Evolutionary conservation across 768 basidiomycete species (phyloP).

Genomic region (Sarcodon aspratus): DNA sequence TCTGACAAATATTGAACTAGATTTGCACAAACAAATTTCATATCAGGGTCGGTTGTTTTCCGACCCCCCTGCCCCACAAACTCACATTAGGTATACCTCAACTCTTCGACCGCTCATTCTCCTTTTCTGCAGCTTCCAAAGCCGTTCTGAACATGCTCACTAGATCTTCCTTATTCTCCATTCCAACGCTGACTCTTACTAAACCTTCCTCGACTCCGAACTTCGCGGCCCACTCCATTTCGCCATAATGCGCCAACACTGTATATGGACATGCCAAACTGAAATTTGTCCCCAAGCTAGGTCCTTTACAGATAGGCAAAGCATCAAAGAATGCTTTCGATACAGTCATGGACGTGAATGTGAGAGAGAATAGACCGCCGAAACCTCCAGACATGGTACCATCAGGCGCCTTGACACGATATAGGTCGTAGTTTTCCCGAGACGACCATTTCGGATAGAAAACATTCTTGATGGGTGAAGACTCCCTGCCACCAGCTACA

Average conservation of each 20-base stretch:
- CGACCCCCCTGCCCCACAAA: too few species aligned
- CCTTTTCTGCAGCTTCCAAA: constrained; percentile 58
- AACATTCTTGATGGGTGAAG: constrained; percentile 59
- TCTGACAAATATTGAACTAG: too few species aligned
- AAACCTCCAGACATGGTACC: constrained; percentile 22
- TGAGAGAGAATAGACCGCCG: constrained; percentile 82
- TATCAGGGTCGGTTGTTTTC: too few species aligned
- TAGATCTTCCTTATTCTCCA: constrained; percentile 60
- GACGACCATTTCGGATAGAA: constrained; percentile 86
- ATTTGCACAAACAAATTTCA: too few species aligned
- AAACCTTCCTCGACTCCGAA: constrained; percentile 80
- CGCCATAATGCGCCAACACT: constrained; percentile 80
- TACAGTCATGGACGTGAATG: constrained; percentile 60
- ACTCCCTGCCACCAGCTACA: constrained; percentile 16
- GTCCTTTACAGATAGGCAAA: constrained; percentile 79
- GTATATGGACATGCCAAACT: constrained; percentile 92
- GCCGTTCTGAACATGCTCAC: constrained; percentile 51
- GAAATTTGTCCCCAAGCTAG: constrained; percentile 90
- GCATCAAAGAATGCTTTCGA: constrained; percentile 78
- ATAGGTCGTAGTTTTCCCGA: constrained; percentile 56
- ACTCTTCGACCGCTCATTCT: too few species aligned
- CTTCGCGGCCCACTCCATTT: constrained; percentile 84
- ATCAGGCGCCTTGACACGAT: constrained; percentile 30
- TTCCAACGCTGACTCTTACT: constrained; percentile 84
- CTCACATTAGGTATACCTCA: too few species aligned